These are phyloP conservation scores for Cyberlindnera maritima DNA, from an alignment of 805 yeast genomes.

Conservation along the genomic window DNA sequence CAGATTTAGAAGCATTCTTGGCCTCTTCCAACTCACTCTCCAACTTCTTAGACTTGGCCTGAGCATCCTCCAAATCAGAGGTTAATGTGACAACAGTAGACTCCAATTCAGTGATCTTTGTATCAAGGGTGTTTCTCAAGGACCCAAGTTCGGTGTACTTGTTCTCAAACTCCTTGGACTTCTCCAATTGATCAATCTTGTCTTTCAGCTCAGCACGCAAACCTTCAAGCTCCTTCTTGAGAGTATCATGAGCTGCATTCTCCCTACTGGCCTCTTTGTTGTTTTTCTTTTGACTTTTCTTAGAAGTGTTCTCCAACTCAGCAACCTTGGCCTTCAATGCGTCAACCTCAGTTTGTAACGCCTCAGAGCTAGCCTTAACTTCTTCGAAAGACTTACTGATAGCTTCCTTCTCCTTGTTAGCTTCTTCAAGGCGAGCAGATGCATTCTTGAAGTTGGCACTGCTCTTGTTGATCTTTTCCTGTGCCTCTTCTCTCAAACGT, in stretches of 20 bases:
- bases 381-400: constrained; percentile 10
- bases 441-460: constrained; percentile 23
- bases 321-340: constrained; percentile 14
- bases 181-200: constrained; percentile 24
- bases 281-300: constrained; percentile 2
- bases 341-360: constrained; percentile 15
- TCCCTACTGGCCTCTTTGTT: not conserved
- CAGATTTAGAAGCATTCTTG: not conserved
- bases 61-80: constrained; percentile 2
- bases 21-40: not conserved
- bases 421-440: constrained; percentile 18
- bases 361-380: constrained; percentile 2
- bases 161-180: constrained; percentile 37
- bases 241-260: constrained; percentile 1
- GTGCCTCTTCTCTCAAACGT: constrained; percentile 26
- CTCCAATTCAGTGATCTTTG: not conserved
- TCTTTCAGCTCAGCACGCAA: constrained; percentile 18
- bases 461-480: constrained; percentile 27
- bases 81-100: constrained; percentile 1
- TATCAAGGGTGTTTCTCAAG: constrained; percentile 30
- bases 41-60: not conserved
- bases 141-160: constrained; percentile 34
- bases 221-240: constrained; percentile 12
- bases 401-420: constrained; percentile 15
- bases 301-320: constrained; percentile 12